These are phyloP conservation scores for Coemansia asiatica DNA, from an alignment of 192 early-diverging fungal species.

Conservation along the genomic window DNA sequence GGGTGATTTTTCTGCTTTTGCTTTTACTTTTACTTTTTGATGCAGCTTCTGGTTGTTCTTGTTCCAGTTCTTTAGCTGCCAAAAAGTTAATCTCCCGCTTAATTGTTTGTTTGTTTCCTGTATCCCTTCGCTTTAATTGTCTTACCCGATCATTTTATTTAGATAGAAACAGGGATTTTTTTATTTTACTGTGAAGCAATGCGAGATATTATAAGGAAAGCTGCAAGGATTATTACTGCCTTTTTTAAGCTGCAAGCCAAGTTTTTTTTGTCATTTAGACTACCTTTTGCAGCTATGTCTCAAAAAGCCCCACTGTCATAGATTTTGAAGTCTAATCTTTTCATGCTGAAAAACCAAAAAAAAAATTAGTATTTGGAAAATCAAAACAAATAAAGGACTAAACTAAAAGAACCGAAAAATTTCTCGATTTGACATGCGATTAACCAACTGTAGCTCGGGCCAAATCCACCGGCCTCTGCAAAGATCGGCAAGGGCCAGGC, in stretches of 20 bases:
- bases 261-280: not conserved
- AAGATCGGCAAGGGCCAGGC: conserved; percentile 52
- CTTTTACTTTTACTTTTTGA: not conserved
- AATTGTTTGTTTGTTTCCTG: not conserved
- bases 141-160: not conserved
- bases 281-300: not conserved
- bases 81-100: not conserved
- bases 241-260: no score
- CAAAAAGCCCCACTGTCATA: no score
- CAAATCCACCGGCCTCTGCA: conserved; percentile 42
- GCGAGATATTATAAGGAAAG: no score
- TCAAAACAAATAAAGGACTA: not conserved
- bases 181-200: not conserved
- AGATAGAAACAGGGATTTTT: not conserved
- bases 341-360: no score
- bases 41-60: not conserved
- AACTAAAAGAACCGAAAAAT: no score
- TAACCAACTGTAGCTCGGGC: conserved; percentile 41
- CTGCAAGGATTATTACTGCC: not conserved
- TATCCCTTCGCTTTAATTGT: not conserved
- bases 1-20: not conserved
- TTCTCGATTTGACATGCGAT: no score
- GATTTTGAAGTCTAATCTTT: no score
- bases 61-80: not conserved
- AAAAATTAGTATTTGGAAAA: no score